Percentiles rank a stretch among this genome's conserved stretches.
phyloP scores from a whole-genome alignment of 2,329 filamentous ascomycete species.

The Ilyonectria mors-panacis region DNA sequence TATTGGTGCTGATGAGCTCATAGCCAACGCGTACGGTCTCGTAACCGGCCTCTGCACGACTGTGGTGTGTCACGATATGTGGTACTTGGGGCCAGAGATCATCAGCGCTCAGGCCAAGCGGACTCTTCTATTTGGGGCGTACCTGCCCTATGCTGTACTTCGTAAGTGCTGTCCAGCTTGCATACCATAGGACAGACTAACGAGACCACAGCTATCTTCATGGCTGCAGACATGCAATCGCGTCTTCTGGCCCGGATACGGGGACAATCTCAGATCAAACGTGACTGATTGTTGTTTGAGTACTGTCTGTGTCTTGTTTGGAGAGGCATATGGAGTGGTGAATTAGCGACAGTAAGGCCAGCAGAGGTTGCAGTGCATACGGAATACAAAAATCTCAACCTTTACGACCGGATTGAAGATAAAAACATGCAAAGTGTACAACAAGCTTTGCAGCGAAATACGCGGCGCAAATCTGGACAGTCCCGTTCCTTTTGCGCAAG shows the following conservation, averaged over 20 bases:
- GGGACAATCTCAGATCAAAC: background rate
- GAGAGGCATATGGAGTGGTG: background rate
- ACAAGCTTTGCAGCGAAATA: too few relatives aligned
- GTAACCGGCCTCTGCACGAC: constrained; percentile 4
- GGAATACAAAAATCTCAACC: too few relatives aligned
- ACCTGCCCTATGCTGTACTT: background rate
- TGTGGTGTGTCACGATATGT: constrained; percentile 11
- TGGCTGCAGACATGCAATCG: background rate
- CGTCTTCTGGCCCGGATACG: background rate
- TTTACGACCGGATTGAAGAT: too few relatives aligned
- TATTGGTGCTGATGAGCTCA: background rate
- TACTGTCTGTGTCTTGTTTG: background rate
- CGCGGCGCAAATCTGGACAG: too few relatives aligned
- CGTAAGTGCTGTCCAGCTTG: background rate
- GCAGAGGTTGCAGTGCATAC: too few relatives aligned
- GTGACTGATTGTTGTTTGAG: background rate
- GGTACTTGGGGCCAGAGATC: constrained; percentile 2
- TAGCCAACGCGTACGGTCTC: background rate
- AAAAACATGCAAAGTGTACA: too few relatives aligned
- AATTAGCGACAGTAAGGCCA: too few relatives aligned
- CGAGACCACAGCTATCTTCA: background rate
- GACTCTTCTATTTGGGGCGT: constrained; percentile 3
- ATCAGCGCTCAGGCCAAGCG: background rate
- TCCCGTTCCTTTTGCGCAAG: too few relatives aligned
- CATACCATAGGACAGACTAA: background rate